A percentile compares a stretch with the other conserved stretches of the same genome.
Evolutionary conservation across 164 flowering plant species (phyloP).

Genomic region (grape (Vitis vinifera)): DNA sequence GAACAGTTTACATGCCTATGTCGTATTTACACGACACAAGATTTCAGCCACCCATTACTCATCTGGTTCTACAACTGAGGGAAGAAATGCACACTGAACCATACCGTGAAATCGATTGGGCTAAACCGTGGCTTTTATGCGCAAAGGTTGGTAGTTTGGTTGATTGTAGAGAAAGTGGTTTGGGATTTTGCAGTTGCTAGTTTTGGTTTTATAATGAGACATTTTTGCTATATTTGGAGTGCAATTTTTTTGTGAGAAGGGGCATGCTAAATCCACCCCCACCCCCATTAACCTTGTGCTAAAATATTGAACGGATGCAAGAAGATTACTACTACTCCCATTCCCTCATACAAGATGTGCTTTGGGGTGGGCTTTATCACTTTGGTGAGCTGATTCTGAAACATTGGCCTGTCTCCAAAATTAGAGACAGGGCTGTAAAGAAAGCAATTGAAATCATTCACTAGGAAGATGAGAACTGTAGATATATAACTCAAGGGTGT

Average conservation of each 20-base stretch:
- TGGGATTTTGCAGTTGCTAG: background rate
- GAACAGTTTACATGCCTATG: no score
- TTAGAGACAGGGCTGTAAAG: slow-evolving; percentile 41
- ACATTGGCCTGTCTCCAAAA: slow-evolving; percentile 41
- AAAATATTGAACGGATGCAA: slow-evolving; percentile 12
- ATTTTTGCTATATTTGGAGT: background rate
- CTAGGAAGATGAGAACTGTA: slow-evolving; percentile 46
- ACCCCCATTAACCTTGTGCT: no score
- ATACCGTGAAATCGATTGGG: slow-evolving; percentile 41
- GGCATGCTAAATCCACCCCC: no score
- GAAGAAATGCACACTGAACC: slow-evolving; percentile 43
- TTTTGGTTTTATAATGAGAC: background rate
- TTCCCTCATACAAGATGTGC: slow-evolving; percentile 33
- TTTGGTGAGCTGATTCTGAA: slow-evolving; percentile 37
- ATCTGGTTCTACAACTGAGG: slow-evolving; percentile 37
- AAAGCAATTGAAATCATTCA: slow-evolving; percentile 40
- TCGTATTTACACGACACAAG: no score
- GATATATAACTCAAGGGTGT: slow-evolving; percentile 46
- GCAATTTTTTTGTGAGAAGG: no score
- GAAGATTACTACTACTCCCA: slow-evolving; percentile 45
- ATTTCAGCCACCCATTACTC: no score
- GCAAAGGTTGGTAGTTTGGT: slow-evolving; percentile 32
- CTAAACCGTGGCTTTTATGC: slow-evolving; percentile 28
- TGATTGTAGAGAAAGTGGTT: no score
- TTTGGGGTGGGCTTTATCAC: slow-evolving; percentile 41